A percentile compares a stretch with the other conserved stretches of the same genome.
phyloP scores from a whole-genome alignment of 305 asterid species.

The Striga hermonthica region DNA sequence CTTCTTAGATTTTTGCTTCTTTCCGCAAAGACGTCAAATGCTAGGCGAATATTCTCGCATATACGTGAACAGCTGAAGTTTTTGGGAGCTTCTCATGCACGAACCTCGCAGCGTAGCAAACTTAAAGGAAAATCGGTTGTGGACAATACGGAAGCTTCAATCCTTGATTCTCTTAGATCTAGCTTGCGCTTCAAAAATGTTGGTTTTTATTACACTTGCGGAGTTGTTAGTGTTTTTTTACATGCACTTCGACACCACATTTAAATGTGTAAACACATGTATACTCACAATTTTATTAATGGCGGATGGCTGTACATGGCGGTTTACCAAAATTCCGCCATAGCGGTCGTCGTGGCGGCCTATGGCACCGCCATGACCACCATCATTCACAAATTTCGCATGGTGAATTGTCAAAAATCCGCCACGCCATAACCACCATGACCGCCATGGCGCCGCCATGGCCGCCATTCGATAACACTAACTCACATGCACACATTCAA shows the following conservation, averaged over 20 bases:
- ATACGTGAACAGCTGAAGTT: slow-evolving; percentile 66
- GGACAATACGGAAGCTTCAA: slow-evolving; percentile 55
- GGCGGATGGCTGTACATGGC: too few relatives aligned
- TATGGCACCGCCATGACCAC: too few relatives aligned
- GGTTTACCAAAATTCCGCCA: too few relatives aligned
- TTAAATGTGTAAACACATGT: too few relatives aligned
- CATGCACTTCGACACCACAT: not conserved
- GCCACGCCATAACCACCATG: too few relatives aligned
- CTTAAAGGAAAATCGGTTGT: slow-evolving; percentile 62
- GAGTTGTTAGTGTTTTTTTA: slow-evolving; percentile 13
- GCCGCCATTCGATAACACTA: too few relatives aligned
- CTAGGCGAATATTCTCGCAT: slow-evolving; percentile 66
- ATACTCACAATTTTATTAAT: not conserved
- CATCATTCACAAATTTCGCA: too few relatives aligned
- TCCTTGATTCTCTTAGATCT: slow-evolving; percentile 74
- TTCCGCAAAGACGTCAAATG: slow-evolving; percentile 65
- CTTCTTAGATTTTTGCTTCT: slow-evolving; percentile 76
- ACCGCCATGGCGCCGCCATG: too few relatives aligned
- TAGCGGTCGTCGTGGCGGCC: too few relatives aligned
- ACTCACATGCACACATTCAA: not conserved
- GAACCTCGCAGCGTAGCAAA: slow-evolving; percentile 47
- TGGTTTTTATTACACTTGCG: slow-evolving; percentile 34
- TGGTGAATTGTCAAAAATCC: too few relatives aligned
- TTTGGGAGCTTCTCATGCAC: slow-evolving; percentile 48
- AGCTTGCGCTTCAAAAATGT: slow-evolving; percentile 77